Conservation (phyloP, 441 rosid species). For the Melastoma candidum region DNA sequence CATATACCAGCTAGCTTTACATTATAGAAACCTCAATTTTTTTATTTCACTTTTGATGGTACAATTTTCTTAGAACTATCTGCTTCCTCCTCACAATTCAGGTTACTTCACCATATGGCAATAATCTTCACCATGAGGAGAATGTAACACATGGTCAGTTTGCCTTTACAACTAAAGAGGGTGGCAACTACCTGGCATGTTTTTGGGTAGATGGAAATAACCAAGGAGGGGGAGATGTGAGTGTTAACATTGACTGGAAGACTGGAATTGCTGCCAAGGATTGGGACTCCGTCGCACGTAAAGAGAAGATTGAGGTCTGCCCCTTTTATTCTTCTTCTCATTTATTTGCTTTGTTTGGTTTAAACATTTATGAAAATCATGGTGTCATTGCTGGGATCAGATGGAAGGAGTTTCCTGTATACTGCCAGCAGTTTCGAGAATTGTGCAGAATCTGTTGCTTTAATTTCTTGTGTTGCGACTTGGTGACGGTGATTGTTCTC, state of each 20-base stretch:
- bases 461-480: too few relatives aligned
- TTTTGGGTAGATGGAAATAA: constrained; percentile 40
- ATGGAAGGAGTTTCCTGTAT: not conserved
- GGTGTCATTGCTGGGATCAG: not conserved
- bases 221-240: constrained; percentile 36
- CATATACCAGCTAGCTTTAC: not conserved
- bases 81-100: constrained; percentile 7
- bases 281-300: constrained; percentile 93
- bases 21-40: not conserved
- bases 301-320: constrained; percentile 78
- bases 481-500: too few relatives aligned
- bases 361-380: too few relatives aligned
- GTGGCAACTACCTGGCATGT: constrained; percentile 75
- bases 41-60: not conserved
- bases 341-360: not conserved
- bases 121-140: constrained; percentile 50
- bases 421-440: too few relatives aligned
- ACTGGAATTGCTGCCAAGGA: constrained; percentile 88
- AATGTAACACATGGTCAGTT: constrained; percentile 74
- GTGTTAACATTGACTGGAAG: constrained; percentile 83
- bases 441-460: too few relatives aligned
- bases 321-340: too few relatives aligned
- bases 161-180: constrained; percentile 80
- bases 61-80: not conserved
- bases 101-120: constrained; percentile 89